Evolutionary conservation across 2,329 filamentous ascomycete genomes (phyloP).

Genomic region (Stachybotrys elegans): DNA sequence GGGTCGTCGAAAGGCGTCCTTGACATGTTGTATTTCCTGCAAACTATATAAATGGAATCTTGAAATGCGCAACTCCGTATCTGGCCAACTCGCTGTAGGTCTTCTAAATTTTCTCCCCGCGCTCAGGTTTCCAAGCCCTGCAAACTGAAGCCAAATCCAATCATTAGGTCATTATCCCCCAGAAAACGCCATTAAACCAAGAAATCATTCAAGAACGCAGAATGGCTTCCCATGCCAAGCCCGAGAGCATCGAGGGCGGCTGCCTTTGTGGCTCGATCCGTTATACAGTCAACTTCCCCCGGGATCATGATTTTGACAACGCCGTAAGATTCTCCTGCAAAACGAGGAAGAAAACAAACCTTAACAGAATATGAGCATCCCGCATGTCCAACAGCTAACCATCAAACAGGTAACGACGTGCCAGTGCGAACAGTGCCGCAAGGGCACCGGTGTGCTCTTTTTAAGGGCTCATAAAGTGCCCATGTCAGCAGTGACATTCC

Average conservation of each 20-base stretch:
- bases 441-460: conserved; percentile 42
- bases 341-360: no score
- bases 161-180: no score
- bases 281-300: conserved; percentile 42
- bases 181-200: no score
- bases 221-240: conserved; percentile 20
- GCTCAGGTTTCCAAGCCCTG: no score
- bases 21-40: conserved; percentile 14
- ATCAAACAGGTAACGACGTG: conserved; percentile 37
- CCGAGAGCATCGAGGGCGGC: conserved; percentile 39
- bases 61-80: no score
- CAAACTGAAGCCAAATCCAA: no score
- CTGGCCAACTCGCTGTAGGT: no score
- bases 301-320: conserved; percentile 36
- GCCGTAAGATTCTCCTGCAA: conserved; percentile 19
- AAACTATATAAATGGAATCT: conserved; percentile 11
- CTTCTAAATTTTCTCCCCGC: no score
- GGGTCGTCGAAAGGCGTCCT: conserved; percentile 18
- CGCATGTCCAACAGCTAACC: no score
- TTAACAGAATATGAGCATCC: no score
- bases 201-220: not conserved
- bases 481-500: conserved; percentile 27
- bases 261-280: conserved; percentile 47
- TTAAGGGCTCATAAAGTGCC: conserved; percentile 34
- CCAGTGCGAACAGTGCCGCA: conserved; percentile 52